These are phyloP conservation scores for Phytopythium cucurbitacearum DNA, from an alignment of 352 stramenopile genomes.

Conservation along the genomic window DNA sequence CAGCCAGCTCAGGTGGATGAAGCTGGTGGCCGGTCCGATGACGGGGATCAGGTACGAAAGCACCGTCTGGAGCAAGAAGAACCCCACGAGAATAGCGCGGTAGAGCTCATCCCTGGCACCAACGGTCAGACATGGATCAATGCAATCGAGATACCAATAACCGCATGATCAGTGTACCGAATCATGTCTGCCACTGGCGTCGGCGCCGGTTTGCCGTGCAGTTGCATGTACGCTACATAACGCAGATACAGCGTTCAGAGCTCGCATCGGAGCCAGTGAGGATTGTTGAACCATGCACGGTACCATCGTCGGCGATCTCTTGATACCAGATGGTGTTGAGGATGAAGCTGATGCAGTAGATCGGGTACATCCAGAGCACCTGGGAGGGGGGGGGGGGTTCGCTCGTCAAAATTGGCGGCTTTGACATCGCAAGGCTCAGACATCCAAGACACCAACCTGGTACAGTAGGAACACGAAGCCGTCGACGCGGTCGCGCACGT, in stretches of 20 bases:
- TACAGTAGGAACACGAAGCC: constrained; percentile 86
- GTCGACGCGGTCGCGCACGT: constrained; percentile 74
- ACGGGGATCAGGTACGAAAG: constrained; percentile 78
- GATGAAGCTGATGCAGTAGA: constrained; percentile 91
- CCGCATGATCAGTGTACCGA: constrained; percentile 32
- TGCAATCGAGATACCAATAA: constrained; percentile 3
- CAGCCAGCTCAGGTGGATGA: constrained; percentile 84
- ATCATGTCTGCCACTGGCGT: constrained; percentile 84
- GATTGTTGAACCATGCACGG: neutral
- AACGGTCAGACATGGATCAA: neutral
- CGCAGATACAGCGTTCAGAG: neutral
- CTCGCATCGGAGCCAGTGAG: neutral
- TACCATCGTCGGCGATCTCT: constrained; percentile 86
- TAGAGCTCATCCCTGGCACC: constrained; percentile 75
- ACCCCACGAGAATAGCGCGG: constrained; percentile 78
- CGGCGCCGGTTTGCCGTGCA: constrained; percentile 74
- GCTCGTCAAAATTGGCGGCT: too few relatives aligned
- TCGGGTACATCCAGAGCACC: constrained; percentile 88
- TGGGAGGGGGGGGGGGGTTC: constrained; percentile 8
- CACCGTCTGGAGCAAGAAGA: constrained; percentile 84
- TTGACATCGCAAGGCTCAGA: neutral
- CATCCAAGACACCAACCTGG: constrained; percentile 28
- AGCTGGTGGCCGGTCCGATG: constrained; percentile 68
- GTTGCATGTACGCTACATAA: constrained; percentile 64
- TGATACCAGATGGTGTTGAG: constrained; percentile 91